phyloP scores from a whole-genome alignment of 805 yeast species.

The Wickerhamiella kazuoi region DNA sequence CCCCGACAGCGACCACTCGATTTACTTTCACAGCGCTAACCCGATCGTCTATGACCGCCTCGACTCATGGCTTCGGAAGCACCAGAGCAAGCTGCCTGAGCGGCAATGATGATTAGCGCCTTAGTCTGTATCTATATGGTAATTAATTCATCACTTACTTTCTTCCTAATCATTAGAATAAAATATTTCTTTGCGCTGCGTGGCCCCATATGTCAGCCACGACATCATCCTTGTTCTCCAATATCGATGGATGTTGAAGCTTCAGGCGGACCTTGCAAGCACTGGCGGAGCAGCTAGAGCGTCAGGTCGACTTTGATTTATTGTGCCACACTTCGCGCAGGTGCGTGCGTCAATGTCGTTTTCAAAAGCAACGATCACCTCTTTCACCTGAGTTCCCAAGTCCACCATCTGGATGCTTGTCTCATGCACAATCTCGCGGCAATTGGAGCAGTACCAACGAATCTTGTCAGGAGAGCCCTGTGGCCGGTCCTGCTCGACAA shows the following conservation, averaged over 20 bases:
- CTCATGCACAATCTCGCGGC: conserved; percentile 50
- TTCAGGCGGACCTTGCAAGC: background rate
- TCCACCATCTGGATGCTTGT: conserved; percentile 57
- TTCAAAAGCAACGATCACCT: conserved; percentile 58
- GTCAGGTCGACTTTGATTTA: conserved; percentile 13
- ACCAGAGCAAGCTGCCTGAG: conserved; percentile 3
- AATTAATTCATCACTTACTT: no score
- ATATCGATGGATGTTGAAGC: no score
- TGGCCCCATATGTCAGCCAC: no score
- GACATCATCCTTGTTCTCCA: no score
- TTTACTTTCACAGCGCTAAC: conserved; percentile 63
- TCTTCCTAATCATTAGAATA: no score
- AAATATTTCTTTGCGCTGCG: no score
- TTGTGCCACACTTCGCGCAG: conserved; percentile 55
- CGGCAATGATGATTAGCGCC: background rate
- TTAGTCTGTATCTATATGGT: background rate
- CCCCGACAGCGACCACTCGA: conserved; percentile 88
- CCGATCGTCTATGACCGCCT: conserved; percentile 54
- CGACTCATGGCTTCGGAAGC: conserved; percentile 41
- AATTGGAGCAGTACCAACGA: conserved; percentile 74
- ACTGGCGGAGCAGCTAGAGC: conserved; percentile 4
- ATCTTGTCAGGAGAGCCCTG: conserved; percentile 47
- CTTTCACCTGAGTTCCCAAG: conserved; percentile 79
- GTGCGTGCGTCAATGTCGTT: conserved; percentile 44
- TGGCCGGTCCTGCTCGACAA: conserved; percentile 85